Percentiles rank a stretch among this genome's conserved stretches.
phyloP scores from a whole-genome alignment of 805 yeast species.

The Saturnispora besseyi region DNA sequence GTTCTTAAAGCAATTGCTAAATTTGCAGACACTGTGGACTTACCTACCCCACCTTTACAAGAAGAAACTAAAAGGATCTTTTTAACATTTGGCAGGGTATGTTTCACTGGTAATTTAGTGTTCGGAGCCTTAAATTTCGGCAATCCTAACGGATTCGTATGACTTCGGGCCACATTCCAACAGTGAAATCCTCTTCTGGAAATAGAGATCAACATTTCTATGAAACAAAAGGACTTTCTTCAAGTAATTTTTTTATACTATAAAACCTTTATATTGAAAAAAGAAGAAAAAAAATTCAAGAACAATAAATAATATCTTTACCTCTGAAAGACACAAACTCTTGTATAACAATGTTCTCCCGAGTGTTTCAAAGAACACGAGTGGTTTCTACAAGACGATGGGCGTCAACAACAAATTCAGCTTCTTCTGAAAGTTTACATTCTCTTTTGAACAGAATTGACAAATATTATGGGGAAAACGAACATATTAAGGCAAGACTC shows the following conservation, averaged over 20 bases:
- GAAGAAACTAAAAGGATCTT: conserved; percentile 60
- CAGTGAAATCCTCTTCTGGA: conserved; percentile 7
- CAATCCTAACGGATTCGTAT: conserved; percentile 47
- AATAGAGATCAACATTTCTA: not conserved
- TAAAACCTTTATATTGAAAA: not conserved
- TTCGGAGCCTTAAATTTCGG: conserved; percentile 34
- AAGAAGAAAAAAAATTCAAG: not conserved
- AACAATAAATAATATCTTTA: not conserved
- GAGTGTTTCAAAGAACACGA: not conserved
- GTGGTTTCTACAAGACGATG: not conserved
- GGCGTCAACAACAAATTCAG: not conserved
- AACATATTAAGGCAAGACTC: conserved; percentile 12
- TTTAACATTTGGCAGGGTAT: conserved; percentile 49
- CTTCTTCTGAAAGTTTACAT: not conserved
- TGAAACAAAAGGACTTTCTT: not conserved
- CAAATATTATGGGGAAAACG: conserved; percentile 11
- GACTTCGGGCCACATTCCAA: conserved; percentile 15
- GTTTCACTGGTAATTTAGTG: conserved; percentile 45
- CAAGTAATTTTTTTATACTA: not conserved
- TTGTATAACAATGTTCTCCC: not conserved
- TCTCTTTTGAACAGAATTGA: conserved; percentile 1
- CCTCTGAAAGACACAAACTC: not conserved
- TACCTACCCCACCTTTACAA: conserved; percentile 79
- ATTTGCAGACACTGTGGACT: conserved; percentile 66
- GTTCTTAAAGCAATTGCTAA: conserved; percentile 52